Base-by-base conservation (phyloP, 805 yeast species). In the Dipodascopsis uninucleata region DNA sequence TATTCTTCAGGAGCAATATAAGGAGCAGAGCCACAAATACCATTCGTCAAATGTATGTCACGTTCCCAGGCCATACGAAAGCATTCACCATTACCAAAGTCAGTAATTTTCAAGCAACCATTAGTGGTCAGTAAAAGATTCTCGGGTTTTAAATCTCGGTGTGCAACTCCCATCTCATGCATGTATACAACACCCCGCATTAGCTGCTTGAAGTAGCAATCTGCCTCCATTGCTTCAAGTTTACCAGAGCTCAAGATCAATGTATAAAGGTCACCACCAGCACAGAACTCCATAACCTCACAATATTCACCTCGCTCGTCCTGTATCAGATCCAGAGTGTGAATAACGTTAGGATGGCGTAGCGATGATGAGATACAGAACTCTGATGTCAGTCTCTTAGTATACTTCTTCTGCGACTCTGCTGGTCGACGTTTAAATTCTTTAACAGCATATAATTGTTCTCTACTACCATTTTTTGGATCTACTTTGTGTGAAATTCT, bases 211-310 rank as follows among this genome's bases (percentile, higher is more conserved):
- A 87, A 77, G 59, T 84, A 85, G 64, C 97, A 89, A 64, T 89
- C 96, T 26, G 90, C 79, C 62, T 89, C 96, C 14, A 70, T 58
- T 4, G 72, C 74, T 50, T 78, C 78, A 16, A 84, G 64, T 9
- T 71, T 70, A 3, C 77, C 74, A 36, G 76, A 66, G 22, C 75
- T 68, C 18, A 75, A 64, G 41, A 82, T 74, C 26, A 82, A 67
- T 1, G 82, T 68, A 60, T 79, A 83, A 23, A 84, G 67, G 61
- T 84, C 94, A 46, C 94, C 94, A 51, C 88, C 88, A 5, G 95
- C 86, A 58, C 95, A 85, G 63, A 81, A 90, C 67, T 93, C 98
- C 97, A 93, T 88, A 42, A 93, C 87, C 65, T 90, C 95, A 41
- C 84, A 78, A 68, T 81, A 81, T 53, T 83, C 74, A 63, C 87